Conservation (phyloP, 441 rosid species). For the Populus hybrid region DNA sequence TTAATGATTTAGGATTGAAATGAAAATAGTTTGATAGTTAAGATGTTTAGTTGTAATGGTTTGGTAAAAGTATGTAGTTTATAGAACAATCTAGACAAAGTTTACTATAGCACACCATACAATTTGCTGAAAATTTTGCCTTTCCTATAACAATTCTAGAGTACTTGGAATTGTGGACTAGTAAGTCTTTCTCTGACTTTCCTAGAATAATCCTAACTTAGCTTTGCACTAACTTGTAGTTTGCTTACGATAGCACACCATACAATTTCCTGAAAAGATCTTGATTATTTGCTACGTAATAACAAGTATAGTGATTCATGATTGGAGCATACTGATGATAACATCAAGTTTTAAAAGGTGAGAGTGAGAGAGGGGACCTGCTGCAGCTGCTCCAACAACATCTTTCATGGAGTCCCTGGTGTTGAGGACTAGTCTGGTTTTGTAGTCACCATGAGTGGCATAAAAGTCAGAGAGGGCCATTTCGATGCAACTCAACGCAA, state of each 20-base stretch:
- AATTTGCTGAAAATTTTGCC: not conserved
- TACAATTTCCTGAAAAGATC: not conserved
- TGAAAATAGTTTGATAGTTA: too few species aligned
- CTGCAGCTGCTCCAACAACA: slow-evolving; percentile 51
- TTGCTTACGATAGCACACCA: too few species aligned
- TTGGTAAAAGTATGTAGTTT: too few species aligned
- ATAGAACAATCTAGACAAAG: too few species aligned
- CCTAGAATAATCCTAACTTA: too few species aligned
- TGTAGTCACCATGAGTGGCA: not conserved
- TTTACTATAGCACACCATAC: too few species aligned
- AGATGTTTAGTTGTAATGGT: too few species aligned
- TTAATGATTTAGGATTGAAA: too few species aligned
- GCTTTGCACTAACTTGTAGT: too few species aligned
- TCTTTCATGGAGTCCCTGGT: slow-evolving; percentile 40
- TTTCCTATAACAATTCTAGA: not conserved
- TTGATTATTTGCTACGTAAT: not conserved
- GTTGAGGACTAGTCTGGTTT: slow-evolving; percentile 39
- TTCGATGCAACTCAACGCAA: slow-evolving; percentile 25
- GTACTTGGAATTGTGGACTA: too few species aligned
- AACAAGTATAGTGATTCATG: not conserved
- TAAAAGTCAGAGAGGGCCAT: slow-evolving; percentile 56
- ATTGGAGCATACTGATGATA: not conserved
- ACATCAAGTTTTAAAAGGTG: not conserved
- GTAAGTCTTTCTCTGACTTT: too few species aligned
- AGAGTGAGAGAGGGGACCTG: slow-evolving; percentile 26